Percentiles rank a stretch among this genome's conserved stretches.
Evolutionary conservation across 2,329 filamentous ascomycete species (phyloP).

Genomic region (Lecanicillium sp.): DNA sequence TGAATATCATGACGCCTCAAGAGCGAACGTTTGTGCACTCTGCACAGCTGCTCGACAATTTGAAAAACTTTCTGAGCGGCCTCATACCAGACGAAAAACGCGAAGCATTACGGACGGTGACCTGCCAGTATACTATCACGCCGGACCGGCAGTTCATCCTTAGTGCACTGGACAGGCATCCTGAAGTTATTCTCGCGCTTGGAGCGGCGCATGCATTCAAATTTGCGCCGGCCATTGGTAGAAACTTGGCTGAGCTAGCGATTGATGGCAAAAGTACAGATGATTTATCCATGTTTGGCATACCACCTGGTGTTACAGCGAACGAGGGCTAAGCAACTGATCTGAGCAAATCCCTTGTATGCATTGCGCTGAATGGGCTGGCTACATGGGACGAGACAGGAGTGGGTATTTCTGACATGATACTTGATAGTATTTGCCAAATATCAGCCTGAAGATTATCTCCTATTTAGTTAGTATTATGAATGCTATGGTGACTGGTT

Average conservation of each 20-base stretch:
- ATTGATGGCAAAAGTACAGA: constrained; percentile 20
- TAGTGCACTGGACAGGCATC: constrained; percentile 16
- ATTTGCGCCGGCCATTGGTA: constrained; percentile 22
- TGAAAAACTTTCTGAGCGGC: background rate
- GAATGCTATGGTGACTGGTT: too few relatives aligned
- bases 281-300: constrained; percentile 17
- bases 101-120: constrained; percentile 20
- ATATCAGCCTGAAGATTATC: too few relatives aligned
- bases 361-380: too few relatives aligned
- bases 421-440: too few relatives aligned
- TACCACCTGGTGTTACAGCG: background rate
- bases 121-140: constrained; percentile 22
- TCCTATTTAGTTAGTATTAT: too few relatives aligned
- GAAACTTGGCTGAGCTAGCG: constrained; percentile 21
- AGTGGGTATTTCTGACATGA: too few relatives aligned
- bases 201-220: constrained; percentile 22
- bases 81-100: constrained; percentile 1
- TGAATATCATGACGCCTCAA: constrained; percentile 14
- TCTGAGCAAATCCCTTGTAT: too few relatives aligned
- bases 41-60: background rate
- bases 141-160: constrained; percentile 22
- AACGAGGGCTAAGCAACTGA: too few relatives aligned
- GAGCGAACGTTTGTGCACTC: constrained; percentile 15
- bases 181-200: constrained; percentile 18
- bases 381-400: too few relatives aligned